Percentiles rank a stretch among this genome's conserved stretches.
Conservation (phyloP, 2,329 filamentous ascomycete species). For the Lasiodiplodia theobromae region DNA sequence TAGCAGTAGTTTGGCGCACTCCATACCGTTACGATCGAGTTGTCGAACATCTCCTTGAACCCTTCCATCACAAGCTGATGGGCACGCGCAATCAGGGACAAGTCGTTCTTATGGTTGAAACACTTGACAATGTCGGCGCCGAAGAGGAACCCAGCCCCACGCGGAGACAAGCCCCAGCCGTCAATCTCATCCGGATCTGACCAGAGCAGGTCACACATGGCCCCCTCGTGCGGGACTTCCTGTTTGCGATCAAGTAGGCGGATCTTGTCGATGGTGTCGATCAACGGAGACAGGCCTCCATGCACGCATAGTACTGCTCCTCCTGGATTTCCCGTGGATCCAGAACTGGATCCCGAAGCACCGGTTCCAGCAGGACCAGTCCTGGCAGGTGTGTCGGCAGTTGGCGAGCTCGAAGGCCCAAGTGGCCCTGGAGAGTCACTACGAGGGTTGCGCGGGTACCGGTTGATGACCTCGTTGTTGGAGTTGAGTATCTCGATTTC, state of each 20-base stretch:
- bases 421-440: conserved; percentile 10
- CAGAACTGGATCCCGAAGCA: conserved; percentile 73
- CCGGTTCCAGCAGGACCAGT: conserved; percentile 79
- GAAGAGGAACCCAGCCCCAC: conserved; percentile 94
- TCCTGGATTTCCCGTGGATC: conserved; percentile 65
- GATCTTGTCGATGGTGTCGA: conserved; percentile 96
- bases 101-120: conserved; percentile 94
- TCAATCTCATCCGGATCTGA: conserved; percentile 98
- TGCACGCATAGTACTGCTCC: conserved; percentile 95
- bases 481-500: conserved; percentile 95
- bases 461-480: conserved; percentile 77
- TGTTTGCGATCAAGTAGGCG: conserved; percentile 94
- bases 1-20: conserved; percentile 76
- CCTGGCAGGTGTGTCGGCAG: conserved; percentile 38
- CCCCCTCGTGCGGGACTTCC: conserved; percentile 96
- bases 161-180: conserved; percentile 92
- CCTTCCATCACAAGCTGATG: conserved; percentile 99
- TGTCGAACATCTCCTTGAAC: conserved; percentile 99
- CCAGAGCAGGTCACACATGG: conserved; percentile 99
- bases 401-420: conserved; percentile 47
- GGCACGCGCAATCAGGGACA: conserved; percentile 89
- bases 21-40: conserved; percentile 96
- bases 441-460: conserved; percentile 62
- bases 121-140: conserved; percentile 93
- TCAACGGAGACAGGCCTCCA: conserved; percentile 87